Percentiles rank a stretch among this genome's conserved stretches.
phyloP scores from a whole-genome alignment of 352 stramenopile genomes.

The Phytophthora chlamydospora region DNA sequence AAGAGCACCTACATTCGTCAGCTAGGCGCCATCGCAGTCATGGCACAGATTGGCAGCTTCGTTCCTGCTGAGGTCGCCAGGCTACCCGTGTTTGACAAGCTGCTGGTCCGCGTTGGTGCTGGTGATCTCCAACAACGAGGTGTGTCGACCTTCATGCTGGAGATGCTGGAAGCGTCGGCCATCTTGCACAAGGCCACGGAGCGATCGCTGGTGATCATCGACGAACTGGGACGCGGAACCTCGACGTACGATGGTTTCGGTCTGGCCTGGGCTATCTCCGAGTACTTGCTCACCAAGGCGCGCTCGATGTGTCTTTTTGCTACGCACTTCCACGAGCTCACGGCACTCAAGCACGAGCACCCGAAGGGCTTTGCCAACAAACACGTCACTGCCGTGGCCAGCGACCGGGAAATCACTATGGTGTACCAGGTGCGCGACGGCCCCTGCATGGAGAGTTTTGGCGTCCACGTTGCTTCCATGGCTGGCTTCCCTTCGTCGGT shows the following conservation, averaged over 20 bases:
- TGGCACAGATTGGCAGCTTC: slow-evolving; percentile 97
- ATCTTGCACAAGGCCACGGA: slow-evolving; percentile 96
- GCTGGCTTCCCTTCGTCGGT: slow-evolving; percentile 94
- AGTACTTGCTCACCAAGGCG: slow-evolving; percentile 96
- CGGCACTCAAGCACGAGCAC: slow-evolving; percentile 86
- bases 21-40: slow-evolving; percentile 94
- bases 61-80: slow-evolving; percentile 93
- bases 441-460: slow-evolving; percentile 98
- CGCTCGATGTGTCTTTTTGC: slow-evolving; percentile 93
- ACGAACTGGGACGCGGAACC: slow-evolving; percentile 98
- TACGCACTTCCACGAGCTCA: slow-evolving; percentile 99
- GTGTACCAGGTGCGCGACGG: slow-evolving; percentile 93
- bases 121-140: slow-evolving; percentile 97
- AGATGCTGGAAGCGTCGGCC: slow-evolving; percentile 98
- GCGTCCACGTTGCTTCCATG: slow-evolving; percentile 98
- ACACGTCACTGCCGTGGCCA: slow-evolving; percentile 94
- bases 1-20: slow-evolving; percentile 99
- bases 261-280: slow-evolving; percentile 97
- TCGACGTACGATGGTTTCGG: slow-evolving; percentile 98
- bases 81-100: slow-evolving; percentile 95
- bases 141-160: slow-evolving; percentile 99
- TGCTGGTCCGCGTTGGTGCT: slow-evolving; percentile 97
- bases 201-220: slow-evolving; percentile 98
- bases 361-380: slow-evolving; percentile 92
- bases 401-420: slow-evolving; percentile 89